Evolutionary conservation across 208 protist genomes (phyloP).

Genomic region (Entamoeba dispar): DNA sequence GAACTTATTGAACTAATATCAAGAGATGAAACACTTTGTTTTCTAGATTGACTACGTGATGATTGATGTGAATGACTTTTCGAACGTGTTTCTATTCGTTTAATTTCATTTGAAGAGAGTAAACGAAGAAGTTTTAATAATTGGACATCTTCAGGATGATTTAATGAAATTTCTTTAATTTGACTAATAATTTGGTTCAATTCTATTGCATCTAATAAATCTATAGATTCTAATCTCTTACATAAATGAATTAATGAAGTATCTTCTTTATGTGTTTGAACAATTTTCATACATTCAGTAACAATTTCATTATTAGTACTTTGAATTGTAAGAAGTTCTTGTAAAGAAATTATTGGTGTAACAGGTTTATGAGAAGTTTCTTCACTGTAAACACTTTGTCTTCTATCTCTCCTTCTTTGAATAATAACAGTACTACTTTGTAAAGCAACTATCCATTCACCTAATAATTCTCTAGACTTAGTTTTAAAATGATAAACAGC

Average conservation of each 20-base stretch:
- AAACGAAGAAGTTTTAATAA: neutral
- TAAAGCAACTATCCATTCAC: neutral
- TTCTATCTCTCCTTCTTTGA: neutral
- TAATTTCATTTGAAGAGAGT: neutral
- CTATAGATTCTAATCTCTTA: neutral
- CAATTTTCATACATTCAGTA: neutral
- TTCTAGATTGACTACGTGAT: neutral
- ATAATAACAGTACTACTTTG: neutral
- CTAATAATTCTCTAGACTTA: neutral
- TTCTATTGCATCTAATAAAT: neutral
- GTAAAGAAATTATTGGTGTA: too few relatives aligned
- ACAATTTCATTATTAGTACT: neutral
- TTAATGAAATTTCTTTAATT: neutral
- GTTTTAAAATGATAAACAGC: neutral
- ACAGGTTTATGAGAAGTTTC: neutral
- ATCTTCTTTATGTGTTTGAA: neutral
- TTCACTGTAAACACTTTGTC: neutral
- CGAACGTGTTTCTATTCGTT: neutral
- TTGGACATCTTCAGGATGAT: neutral
- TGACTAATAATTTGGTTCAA: neutral
- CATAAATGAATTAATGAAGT: neutral
- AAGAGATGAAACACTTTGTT: neutral
- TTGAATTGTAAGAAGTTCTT: neutral
- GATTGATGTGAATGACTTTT: neutral
- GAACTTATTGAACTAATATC: neutral